phyloP scores from a whole-genome alignment of 2,329 filamentous ascomycete genomes.

The Pseudogymnoascus sp. region DNA sequence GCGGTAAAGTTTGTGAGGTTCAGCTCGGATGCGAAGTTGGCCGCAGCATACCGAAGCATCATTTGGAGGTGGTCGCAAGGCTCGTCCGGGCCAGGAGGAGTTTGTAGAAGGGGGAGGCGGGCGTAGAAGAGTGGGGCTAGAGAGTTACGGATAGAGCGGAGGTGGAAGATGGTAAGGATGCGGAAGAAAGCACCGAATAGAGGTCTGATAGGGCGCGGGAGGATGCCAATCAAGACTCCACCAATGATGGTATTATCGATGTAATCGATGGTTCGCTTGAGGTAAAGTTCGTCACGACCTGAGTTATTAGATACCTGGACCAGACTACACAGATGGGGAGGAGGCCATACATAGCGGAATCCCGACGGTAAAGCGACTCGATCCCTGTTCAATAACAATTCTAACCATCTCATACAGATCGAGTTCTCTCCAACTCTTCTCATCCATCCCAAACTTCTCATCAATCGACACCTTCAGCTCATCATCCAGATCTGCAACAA shows the following conservation, averaged over 20 bases:
- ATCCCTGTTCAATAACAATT: conserved; percentile 23
- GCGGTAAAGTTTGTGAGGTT: conserved; percentile 16
- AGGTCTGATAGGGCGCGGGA: conserved; percentile 28
- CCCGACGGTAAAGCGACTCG: conserved; percentile 27
- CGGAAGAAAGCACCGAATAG: conserved; percentile 26
- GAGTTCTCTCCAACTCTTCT: conserved; percentile 22
- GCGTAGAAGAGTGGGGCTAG: conserved; percentile 18
- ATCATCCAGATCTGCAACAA: conserved; percentile 23
- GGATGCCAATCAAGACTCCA: conserved; percentile 27
- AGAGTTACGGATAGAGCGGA: conserved; percentile 20
- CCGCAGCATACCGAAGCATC: conserved; percentile 34
- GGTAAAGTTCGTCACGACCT: conserved; percentile 29
- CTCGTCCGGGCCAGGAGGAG: conserved; percentile 16
- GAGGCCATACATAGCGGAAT: conserved; percentile 22
- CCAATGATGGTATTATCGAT: conserved; percentile 29
- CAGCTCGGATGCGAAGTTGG: conserved; percentile 33
- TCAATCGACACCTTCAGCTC: conserved; percentile 23
- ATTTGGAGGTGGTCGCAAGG: conserved; percentile 36
- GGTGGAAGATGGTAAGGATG: conserved; percentile 18
- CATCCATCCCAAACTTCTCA: conserved; percentile 21
- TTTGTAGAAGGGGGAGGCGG: conserved; percentile 22
- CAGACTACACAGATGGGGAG: conserved; percentile 11
- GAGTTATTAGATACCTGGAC: neutral
- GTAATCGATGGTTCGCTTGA: conserved; percentile 25
- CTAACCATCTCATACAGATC: conserved; percentile 21